A percentile compares a stretch with the other conserved stretches of the same genome.
Evolutionary conservation across 2,329 filamentous ascomycete species (phyloP).

Genomic region (Conoideocrella luteorostrata): DNA sequence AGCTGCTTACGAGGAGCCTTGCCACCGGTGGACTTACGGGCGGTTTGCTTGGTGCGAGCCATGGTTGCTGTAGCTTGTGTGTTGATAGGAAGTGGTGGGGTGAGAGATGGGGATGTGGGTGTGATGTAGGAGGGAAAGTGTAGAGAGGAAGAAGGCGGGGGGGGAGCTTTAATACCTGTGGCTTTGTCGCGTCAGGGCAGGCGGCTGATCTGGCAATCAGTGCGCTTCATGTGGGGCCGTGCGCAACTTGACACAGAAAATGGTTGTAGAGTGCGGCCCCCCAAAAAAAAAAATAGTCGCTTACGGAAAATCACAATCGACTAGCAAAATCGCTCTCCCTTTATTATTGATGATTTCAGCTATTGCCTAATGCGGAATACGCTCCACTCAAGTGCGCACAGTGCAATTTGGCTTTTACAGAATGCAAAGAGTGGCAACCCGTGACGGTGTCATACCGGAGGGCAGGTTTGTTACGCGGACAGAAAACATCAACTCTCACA

Average conservation of each 20-base stretch:
- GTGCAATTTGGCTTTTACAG: no score
- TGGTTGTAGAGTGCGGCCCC: not conserved
- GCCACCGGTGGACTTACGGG: constrained; percentile 73
- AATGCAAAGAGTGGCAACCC: no score
- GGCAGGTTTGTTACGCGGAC: no score
- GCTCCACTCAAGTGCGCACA: no score
- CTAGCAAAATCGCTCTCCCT: no score
- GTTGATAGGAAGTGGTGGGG: constrained; percentile 23
- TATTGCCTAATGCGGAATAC: no score
- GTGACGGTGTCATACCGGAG: no score
- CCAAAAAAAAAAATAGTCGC: not conserved
- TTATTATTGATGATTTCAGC: no score
- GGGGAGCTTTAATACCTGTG: constrained; percentile 36
- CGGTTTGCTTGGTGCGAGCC: constrained; percentile 62
- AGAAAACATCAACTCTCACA: no score
- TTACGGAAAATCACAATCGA: not conserved
- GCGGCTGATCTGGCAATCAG: constrained; percentile 31
- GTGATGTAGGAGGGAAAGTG: constrained; percentile 36
- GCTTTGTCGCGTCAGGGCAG: constrained; percentile 20
- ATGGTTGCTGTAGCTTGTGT: constrained; percentile 43
- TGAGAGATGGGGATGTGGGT: constrained; percentile 21
- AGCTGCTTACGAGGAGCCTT: constrained; percentile 91
- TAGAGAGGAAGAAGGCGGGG: constrained; percentile 34
- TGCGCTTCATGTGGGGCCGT: constrained; percentile 13
- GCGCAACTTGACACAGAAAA: constrained; percentile 16